Percentiles rank a stretch among this genome's conserved stretches.
phyloP scores from a whole-genome alignment of 2,329 filamentous ascomycete genomes.

The Verticillium klebahnii region DNA sequence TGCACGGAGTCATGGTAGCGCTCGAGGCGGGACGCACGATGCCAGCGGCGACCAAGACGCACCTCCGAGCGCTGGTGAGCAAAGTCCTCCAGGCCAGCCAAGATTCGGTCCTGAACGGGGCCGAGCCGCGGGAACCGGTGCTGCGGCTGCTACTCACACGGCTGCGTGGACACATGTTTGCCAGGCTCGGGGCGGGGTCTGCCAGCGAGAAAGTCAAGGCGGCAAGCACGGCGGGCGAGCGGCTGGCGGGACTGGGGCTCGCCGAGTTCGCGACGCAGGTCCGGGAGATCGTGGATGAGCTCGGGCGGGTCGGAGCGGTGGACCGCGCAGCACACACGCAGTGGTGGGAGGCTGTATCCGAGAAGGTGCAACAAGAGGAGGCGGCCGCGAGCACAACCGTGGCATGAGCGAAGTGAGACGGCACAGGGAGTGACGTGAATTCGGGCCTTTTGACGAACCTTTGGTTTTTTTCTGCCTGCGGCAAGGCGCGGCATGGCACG shows the following conservation, averaged over 20 bases:
- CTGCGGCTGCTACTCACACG: constrained; percentile 65
- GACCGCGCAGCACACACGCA: constrained; percentile 63
- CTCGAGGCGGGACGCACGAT: constrained; percentile 60
- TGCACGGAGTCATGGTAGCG: constrained; percentile 58
- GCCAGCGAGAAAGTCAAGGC: constrained; percentile 67
- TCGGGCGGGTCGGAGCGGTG: constrained; percentile 60
- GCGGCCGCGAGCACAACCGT: constrained; percentile 1
- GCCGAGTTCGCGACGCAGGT: constrained; percentile 70
- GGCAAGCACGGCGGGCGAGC: constrained; percentile 64
- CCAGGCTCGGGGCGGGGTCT: constrained; percentile 59
- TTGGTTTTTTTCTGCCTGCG: not conserved
- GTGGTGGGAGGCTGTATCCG: constrained; percentile 67
- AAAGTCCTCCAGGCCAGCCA: constrained; percentile 49
- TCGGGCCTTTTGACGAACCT: not conserved
- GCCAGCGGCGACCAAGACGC: constrained; percentile 56
- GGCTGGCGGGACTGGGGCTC: constrained; percentile 63
- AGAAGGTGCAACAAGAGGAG: constrained; percentile 39
- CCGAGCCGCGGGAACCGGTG: constrained; percentile 49
- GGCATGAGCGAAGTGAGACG: not conserved
- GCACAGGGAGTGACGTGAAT: not conserved
- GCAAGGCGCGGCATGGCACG: not conserved
- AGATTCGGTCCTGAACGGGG: constrained; percentile 35
- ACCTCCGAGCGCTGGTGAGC: constrained; percentile 52
- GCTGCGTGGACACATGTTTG: constrained; percentile 61
- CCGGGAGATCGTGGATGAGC: constrained; percentile 63